Conservation (phyloP, 257 asterid species). For the Thymus mandschuricus region DNA sequence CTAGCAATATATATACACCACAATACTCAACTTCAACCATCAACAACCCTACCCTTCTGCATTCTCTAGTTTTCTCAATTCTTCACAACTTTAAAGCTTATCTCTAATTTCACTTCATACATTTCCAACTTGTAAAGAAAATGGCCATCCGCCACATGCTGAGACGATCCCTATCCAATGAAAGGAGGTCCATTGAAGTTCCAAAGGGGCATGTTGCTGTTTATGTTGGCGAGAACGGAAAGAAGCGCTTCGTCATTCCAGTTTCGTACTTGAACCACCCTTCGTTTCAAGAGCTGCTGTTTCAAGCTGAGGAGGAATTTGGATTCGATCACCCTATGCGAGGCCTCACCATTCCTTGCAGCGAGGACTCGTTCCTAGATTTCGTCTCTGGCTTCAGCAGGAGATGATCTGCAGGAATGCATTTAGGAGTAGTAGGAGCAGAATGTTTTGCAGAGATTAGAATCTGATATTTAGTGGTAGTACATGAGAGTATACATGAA, state of each 20-base stretch:
- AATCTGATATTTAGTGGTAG: too few relatives aligned
- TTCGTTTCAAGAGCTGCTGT: conserved; percentile 35
- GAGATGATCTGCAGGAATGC: too few relatives aligned
- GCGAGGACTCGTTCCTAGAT: too few relatives aligned
- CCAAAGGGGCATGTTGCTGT: conserved; percentile 38
- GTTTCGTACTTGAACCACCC: conserved; percentile 40
- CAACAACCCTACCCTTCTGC: background rate
- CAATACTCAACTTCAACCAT: background rate
- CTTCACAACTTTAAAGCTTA: background rate
- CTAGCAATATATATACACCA: conserved; percentile 1
- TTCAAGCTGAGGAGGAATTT: background rate
- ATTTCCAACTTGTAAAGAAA: background rate
- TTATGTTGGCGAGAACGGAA: conserved; percentile 33
- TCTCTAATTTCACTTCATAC: background rate
- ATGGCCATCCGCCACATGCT: background rate
- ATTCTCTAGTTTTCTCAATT: too few relatives aligned
- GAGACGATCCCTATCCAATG: background rate
- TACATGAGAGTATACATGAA: too few relatives aligned
- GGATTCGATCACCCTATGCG: too few relatives aligned
- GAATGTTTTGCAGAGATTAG: too few relatives aligned
- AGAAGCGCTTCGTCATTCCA: conserved; percentile 22
- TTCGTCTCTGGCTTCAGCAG: too few relatives aligned
- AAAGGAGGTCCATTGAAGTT: background rate
- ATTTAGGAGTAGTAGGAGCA: too few relatives aligned
- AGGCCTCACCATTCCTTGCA: too few relatives aligned